phyloP scores from a whole-genome alignment of 1,284 basidiomycete species.

The Tremellales sp. region DNA sequence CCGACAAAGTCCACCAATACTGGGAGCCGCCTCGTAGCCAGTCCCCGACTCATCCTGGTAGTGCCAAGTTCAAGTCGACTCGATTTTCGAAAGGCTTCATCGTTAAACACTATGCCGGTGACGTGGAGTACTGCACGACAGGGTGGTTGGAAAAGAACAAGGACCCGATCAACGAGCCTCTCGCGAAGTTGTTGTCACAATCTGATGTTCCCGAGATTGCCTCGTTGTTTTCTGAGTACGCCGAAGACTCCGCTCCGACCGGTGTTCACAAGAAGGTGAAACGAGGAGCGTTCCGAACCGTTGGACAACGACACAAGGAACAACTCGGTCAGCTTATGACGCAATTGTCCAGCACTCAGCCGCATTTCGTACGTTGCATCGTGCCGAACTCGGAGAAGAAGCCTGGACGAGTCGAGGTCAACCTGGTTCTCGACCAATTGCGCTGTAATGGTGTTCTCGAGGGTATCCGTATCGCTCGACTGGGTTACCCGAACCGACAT shows the following conservation, averaged over 20 bases:
- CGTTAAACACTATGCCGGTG: conserved; percentile 93
- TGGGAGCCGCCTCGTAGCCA: conserved; percentile 41
- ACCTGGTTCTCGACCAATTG: conserved; percentile 92
- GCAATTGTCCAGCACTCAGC: conserved; percentile 89
- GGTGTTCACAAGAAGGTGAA: conserved; percentile 72
- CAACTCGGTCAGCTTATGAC: conserved; percentile 88
- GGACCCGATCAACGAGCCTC: conserved; percentile 95
- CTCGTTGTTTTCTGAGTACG: conserved; percentile 78
- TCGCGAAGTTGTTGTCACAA: conserved; percentile 79
- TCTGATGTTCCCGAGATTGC: conserved; percentile 82
- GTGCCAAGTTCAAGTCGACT: conserved; percentile 77
- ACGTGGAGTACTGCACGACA: conserved; percentile 92
- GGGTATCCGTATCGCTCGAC: conserved; percentile 94
- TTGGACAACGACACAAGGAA: conserved; percentile 93
- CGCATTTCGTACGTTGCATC: conserved; percentile 98
- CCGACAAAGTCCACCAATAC: conserved; percentile 66
- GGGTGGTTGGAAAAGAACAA: conserved; percentile 99
- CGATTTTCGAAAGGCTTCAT: conserved; percentile 94
- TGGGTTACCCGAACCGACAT: conserved; percentile 94
- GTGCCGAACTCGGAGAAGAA: conserved; percentile 93
- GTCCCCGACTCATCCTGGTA: conserved; percentile 59
- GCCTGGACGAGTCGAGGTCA: conserved; percentile 86
- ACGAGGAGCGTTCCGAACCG: conserved; percentile 95
- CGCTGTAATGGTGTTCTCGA: conserved; percentile 99
- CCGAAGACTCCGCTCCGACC: conserved; percentile 51